Base-by-base conservation (phyloP, 2,329 filamentous ascomycete genomes). In the Graphilbum fragrans region DNA sequence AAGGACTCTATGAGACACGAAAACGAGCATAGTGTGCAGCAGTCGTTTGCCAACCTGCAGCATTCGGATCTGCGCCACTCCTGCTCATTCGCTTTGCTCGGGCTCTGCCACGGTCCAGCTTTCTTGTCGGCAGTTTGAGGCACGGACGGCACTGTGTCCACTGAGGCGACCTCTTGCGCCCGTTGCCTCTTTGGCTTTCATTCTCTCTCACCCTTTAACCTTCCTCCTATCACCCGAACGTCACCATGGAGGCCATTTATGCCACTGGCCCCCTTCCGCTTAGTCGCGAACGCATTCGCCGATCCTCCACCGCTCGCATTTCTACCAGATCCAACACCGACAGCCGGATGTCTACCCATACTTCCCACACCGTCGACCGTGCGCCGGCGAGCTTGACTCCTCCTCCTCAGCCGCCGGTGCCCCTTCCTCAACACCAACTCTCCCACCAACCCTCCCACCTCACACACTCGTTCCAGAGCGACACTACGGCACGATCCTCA, bases 401-500 rank as follows among this genome's bases (percentile, higher is more conserved):
- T 6, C 46, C 46, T n/a, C 46, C 44, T 29, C 46, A 46, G 34
- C 41, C 41, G n/a, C 18, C 35, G 5, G 19, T 44, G 18, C 38
- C 18, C 5, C 22, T 44, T 12, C 38, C n/a, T 6, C 37, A 37
- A 18, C 42, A 42, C 9, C 27, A 39, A 9, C 36, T 29, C 7
- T n/a, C 14, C 1, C 18, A 19, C 3, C 23, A 31, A 10, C 9
- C 42, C 2, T 39, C 44, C 10, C 45, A 45, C 27, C 42, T 45
- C 14, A 25, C 40, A 34, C 47, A 49, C 19, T 41, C 42, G 14
- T 45, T 45, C 21, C 47, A 47, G 19, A 35, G 43, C 38, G 21
- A 32, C 38, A 11, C 19, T 14, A 36, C 25, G 18, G 35, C 41
- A 18, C 34, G 44, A 6, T 38, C 37, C 3, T 41, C 41, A 2